Evolutionary conservation across 2,329 filamentous ascomycete genomes (phyloP).

Genomic region (Diaporthe velutina): DNA sequence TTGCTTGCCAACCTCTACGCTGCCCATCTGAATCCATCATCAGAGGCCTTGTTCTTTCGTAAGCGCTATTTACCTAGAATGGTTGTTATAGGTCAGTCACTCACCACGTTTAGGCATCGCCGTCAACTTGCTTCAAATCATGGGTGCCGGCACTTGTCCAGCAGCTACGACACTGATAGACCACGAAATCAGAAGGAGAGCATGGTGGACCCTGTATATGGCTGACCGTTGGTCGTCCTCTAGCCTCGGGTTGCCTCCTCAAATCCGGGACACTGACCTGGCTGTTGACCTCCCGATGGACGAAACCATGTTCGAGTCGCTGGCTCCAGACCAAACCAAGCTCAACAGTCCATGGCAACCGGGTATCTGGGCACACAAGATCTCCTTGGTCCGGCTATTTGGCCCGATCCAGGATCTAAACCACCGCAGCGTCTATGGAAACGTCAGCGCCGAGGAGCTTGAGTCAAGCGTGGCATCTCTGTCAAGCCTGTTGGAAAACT

Average conservation of each 20-base stretch:
- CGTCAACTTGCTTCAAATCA: neutral
- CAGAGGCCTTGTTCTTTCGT: conserved; percentile 10
- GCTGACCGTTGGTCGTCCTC: conserved; percentile 13
- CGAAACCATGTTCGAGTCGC: neutral
- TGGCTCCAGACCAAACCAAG: neutral
- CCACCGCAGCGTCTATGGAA: conserved; percentile 15
- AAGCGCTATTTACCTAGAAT: neutral
- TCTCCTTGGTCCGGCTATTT: neutral
- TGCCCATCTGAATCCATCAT: conserved; percentile 17
- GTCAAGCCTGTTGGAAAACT: neutral
- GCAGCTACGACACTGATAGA: neutral
- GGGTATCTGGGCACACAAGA: conserved; percentile 4
- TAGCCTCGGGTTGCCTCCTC: neutral
- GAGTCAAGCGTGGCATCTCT: neutral
- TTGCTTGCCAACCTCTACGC: conserved; percentile 3
- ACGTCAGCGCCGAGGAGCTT: neutral
- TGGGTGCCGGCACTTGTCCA: neutral
- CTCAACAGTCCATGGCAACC: conserved; percentile 1
- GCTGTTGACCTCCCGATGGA: conserved; percentile 18
- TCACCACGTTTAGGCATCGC: neutral
- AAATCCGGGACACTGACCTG: neutral
- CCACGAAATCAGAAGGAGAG: neutral
- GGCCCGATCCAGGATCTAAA: neutral
- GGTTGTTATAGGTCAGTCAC: neutral
- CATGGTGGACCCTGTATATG: conserved; percentile 21